A percentile compares a stretch with the other conserved stretches of the same genome.
Evolutionary conservation across 2,329 filamentous ascomycete species (phyloP).

Genomic region (Sclerotinia sclerotiorum): DNA sequence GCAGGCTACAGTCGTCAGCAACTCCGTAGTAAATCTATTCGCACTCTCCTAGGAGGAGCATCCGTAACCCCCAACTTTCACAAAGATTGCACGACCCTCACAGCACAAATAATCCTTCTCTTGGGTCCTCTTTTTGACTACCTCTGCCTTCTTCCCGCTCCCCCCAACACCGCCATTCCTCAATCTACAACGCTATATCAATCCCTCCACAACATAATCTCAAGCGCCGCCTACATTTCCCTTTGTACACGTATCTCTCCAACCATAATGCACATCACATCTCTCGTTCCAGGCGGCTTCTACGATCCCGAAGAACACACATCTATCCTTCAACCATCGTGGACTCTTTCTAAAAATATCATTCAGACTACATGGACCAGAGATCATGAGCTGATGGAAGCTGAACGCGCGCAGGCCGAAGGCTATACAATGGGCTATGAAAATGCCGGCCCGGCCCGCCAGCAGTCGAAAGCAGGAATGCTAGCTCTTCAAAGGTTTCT

Average conservation of each 20-base stretch:
- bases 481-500: neutral
- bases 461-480: neutral
- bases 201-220: slow-evolving; percentile 35
- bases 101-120: slow-evolving; percentile 49
- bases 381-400: neutral
- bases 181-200: slow-evolving; percentile 28
- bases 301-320: slow-evolving; percentile 31
- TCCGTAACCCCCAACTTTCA: slow-evolving; percentile 40
- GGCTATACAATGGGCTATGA: neutral
- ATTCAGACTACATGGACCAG: slow-evolving; percentile 13
- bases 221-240: slow-evolving; percentile 34
- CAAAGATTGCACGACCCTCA: slow-evolving; percentile 50
- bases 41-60: slow-evolving; percentile 28
- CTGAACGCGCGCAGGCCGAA: slow-evolving; percentile 1
- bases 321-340: slow-evolving; percentile 24
- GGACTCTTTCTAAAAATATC: slow-evolving; percentile 24
- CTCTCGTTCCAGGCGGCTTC: slow-evolving; percentile 26
- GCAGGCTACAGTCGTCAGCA: slow-evolving; percentile 33
- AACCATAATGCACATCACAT: slow-evolving; percentile 33
- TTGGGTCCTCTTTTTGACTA: slow-evolving; percentile 33
- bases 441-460: neutral
- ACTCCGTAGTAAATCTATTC: slow-evolving; percentile 29
- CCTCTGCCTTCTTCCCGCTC: slow-evolving; percentile 27
- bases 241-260: slow-evolving; percentile 32
- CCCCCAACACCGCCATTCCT: slow-evolving; percentile 14